Conservation (phyloP, 176 grass and related monocot species). For the Aegilops bicornis region DNA sequence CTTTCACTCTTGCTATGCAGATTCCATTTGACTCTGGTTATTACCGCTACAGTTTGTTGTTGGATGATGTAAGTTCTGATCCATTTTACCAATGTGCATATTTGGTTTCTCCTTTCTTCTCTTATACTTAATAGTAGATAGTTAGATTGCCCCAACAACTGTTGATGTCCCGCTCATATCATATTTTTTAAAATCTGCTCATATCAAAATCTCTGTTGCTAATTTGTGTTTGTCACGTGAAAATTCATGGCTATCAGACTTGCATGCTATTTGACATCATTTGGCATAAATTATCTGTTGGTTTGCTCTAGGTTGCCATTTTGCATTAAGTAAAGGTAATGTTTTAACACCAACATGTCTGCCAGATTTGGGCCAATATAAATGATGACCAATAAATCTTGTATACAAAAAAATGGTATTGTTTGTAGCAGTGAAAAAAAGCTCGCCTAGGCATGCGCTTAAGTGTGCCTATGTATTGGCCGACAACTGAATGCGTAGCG, state of each 20-base stretch:
- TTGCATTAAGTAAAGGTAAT: background rate
- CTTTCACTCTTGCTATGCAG: constrained; percentile 38
- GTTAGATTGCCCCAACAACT: background rate
- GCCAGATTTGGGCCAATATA: background rate
- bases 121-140: too few species aligned
- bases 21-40: constrained; percentile 80
- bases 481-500: too few species aligned
- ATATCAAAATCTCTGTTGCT: background rate
- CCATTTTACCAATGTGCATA: background rate
- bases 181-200: background rate
- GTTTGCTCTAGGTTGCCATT: background rate
- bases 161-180: background rate
- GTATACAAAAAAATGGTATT: background rate
- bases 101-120: background rate
- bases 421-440: too few species aligned
- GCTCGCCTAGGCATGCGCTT: too few species aligned
- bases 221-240: too few species aligned
- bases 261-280: background rate
- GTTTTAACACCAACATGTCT: background rate
- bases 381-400: background rate
- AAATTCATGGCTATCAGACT: background rate
- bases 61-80: constrained; percentile 84
- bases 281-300: background rate
- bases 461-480: too few species aligned
- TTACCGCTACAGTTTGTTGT: constrained; percentile 63